Conservation (phyloP, 1,284 basidiomycete species). For the Hypsizygus ulmarius region DNA sequence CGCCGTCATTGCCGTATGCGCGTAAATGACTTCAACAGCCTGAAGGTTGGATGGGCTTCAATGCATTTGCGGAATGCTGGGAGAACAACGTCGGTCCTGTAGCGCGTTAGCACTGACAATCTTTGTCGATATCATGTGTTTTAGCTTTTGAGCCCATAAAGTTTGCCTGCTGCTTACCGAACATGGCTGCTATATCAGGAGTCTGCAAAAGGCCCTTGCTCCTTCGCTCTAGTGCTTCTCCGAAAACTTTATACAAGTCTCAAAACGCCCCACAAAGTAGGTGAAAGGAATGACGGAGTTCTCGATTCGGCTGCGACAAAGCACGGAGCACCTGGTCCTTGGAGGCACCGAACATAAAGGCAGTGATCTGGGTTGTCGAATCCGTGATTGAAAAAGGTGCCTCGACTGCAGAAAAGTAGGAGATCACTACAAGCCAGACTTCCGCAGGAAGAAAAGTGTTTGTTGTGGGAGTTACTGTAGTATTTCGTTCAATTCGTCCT, state of each 20-base stretch:
- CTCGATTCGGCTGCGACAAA: constrained; percentile 30
- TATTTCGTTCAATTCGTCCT: no score
- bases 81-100: constrained; percentile 22
- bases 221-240: constrained; percentile 13
- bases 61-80: constrained; percentile 32
- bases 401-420: constrained; percentile 7
- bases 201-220: constrained; percentile 13
- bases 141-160: neutral
- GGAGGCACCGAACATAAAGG: constrained; percentile 14
- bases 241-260: constrained; percentile 22
- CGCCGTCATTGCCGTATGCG: constrained; percentile 26
- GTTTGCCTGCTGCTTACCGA: constrained; percentile 9
- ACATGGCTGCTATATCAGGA: constrained; percentile 14
- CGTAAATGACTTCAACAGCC: constrained; percentile 30
- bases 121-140: constrained; percentile 15
- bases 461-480: no score
- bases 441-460: constrained; percentile 7
- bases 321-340: constrained; percentile 26
- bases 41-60: constrained; percentile 30
- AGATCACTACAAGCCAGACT: constrained; percentile 18
- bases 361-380: constrained; percentile 8
- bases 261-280: constrained; percentile 26
- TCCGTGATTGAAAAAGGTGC: constrained; percentile 6
- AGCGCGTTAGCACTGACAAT: constrained; percentile 28
- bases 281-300: constrained; percentile 25